Conservation (phyloP, 2,329 filamentous ascomycete species). For the Emericellopsis cladophorae region DNA sequence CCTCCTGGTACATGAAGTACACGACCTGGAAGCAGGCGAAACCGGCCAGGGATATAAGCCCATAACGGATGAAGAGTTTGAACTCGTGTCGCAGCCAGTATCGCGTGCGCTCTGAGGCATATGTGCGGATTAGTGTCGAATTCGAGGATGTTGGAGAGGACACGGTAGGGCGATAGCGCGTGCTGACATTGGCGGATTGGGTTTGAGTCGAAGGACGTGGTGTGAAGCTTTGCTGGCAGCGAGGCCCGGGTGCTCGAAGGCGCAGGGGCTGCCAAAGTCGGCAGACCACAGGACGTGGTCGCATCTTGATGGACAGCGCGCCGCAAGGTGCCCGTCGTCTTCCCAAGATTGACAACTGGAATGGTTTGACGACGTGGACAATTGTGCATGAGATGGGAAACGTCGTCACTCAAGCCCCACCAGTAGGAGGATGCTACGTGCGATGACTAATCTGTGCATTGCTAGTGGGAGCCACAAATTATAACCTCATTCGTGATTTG, state of each 20-base stretch:
- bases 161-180: neutral
- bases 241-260: conserved; percentile 6
- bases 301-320: conserved; percentile 15
- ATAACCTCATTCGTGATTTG: too few relatives aligned
- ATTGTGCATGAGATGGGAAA: too few relatives aligned
- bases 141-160: conserved; percentile 18
- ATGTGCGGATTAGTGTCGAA: conserved; percentile 50
- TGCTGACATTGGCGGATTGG: too few relatives aligned
- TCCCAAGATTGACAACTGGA: too few relatives aligned
- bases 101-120: conserved; percentile 63
- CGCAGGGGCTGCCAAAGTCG: conserved; percentile 11
- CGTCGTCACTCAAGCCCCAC: too few relatives aligned
- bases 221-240: conserved; percentile 12
- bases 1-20: conserved; percentile 56
- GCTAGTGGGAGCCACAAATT: too few relatives aligned
- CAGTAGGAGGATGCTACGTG: too few relatives aligned
- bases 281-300: conserved; percentile 22
- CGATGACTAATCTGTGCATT: too few relatives aligned
- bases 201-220: neutral
- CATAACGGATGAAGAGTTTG: conserved; percentile 56
- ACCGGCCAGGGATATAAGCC: conserved; percentile 51
- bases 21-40: conserved; percentile 46
- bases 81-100: conserved; percentile 59
- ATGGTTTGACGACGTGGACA: too few relatives aligned
- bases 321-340: too few relatives aligned